A percentile compares a stretch with the other conserved stretches of the same genome.
These are phyloP conservation scores for Hygrocybe punicea DNA, from an alignment of 768 basidiomycete genomes.

Conservation along the genomic window DNA sequence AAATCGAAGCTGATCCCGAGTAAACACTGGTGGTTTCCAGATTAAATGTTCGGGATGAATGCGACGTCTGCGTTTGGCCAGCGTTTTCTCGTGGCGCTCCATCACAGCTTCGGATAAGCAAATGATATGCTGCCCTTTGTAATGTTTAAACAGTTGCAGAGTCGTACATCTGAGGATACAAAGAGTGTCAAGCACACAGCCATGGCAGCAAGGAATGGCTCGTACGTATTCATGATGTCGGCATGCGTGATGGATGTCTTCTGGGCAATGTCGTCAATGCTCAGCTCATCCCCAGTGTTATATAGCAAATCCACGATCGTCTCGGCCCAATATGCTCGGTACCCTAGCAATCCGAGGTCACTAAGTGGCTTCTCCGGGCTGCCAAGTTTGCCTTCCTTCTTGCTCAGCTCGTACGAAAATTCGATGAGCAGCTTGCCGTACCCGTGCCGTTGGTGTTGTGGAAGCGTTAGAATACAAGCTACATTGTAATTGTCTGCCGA, in stretches of 20 bases:
- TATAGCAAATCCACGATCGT: slow-evolving; percentile 89
- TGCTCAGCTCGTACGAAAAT: slow-evolving; percentile 96
- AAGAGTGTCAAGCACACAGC: slow-evolving; percentile 4
- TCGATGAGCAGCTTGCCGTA: slow-evolving; percentile 96
- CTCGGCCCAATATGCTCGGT: slow-evolving; percentile 97
- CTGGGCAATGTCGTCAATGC: slow-evolving; percentile 96
- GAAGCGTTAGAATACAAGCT: slow-evolving; percentile 97
- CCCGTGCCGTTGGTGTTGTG: slow-evolving; percentile 95
- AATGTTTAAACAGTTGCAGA: slow-evolving; percentile 91
- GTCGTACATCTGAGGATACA: slow-evolving; percentile 74
- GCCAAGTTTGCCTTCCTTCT: slow-evolving; percentile 92
- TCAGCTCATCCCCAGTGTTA: slow-evolving; percentile 73
- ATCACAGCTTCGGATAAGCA: slow-evolving; percentile 87
- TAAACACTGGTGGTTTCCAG: slow-evolving; percentile 96
- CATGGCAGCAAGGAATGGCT: slow-evolving; percentile 23
- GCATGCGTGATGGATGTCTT: slow-evolving; percentile 92
- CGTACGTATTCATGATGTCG: slow-evolving; percentile 98
- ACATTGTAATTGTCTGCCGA: slow-evolving; percentile 98
- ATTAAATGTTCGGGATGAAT: slow-evolving; percentile 77
- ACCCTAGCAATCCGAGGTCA: slow-evolving; percentile 88
- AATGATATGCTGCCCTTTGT: slow-evolving; percentile 92
- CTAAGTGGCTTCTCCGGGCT: slow-evolving; percentile 97
- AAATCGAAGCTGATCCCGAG: slow-evolving; percentile 84
- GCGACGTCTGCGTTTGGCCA: slow-evolving; percentile 69
- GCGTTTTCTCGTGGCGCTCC: slow-evolving; percentile 84